phyloP scores from a whole-genome alignment of 768 basidiomycete genomes.

The Boletus reticuloceps region DNA sequence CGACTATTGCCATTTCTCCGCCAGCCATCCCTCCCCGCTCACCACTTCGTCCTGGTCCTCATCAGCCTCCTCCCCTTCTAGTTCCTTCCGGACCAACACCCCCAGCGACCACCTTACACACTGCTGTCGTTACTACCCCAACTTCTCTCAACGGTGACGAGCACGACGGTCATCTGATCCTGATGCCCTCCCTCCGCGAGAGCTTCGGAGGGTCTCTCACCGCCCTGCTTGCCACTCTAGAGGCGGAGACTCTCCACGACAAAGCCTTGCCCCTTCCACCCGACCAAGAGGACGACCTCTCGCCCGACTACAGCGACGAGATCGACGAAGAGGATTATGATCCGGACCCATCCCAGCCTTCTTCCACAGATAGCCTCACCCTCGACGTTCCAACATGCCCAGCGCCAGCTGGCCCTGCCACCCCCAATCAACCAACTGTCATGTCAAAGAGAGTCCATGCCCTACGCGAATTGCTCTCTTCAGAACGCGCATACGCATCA shows the following conservation, averaged over 20 bases:
- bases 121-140: neutral
- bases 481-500: constrained; percentile 80
- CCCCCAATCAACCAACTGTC: constrained; percentile 32
- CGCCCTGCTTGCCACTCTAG: constrained; percentile 29
- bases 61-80: neutral
- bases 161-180: constrained; percentile 13
- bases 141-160: constrained; percentile 7
- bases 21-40: constrained; percentile 31
- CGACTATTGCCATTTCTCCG: constrained; percentile 8
- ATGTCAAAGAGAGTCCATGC: constrained; percentile 76
- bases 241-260: constrained; percentile 29
- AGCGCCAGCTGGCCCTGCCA: constrained; percentile 4
- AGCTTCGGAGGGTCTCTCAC: constrained; percentile 34
- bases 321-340: constrained; percentile 30
- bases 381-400: constrained; percentile 13
- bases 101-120: constrained; percentile 1
- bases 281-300: constrained; percentile 22
- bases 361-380: constrained; percentile 27
- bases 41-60: constrained; percentile 31
- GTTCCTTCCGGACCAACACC: constrained; percentile 16
- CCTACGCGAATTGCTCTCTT: constrained; percentile 71
- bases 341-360: constrained; percentile 21
- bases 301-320: constrained; percentile 20
- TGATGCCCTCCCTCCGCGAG: constrained; percentile 31
- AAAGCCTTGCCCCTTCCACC: constrained; percentile 32